Evolutionary conservation across 129 eudicot species (phyloP), one percentile per base, ranked within the genome.

Genomic region (Pulicaria dysenterica): DNA sequence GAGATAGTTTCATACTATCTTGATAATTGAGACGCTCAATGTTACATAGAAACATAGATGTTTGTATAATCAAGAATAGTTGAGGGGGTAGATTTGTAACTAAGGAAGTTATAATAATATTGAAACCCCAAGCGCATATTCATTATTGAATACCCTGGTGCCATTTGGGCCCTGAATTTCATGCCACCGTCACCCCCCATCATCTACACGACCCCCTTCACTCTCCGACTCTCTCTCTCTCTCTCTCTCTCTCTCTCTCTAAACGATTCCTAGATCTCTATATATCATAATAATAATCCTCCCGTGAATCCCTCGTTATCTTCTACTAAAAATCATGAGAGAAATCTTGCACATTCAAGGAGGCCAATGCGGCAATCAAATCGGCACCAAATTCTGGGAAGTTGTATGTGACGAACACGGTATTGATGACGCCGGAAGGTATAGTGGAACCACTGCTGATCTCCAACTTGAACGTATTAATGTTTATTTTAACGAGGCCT

Each of bases 361-460:
- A 39, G 97, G 97, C n/a, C 96, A 92, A 83, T 89, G 97, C 77
- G 96, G 97, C 8, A 92, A 92, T 80, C 96, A 92, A 67, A 89
- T 89, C 76, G 97, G 97, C 7, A 77, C 97, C 42, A 91, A 91
- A 46, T 90, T 90, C 78, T 90, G 97, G 97, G 97, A 90, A 58
- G 97, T 88, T 1, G 84, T 88, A 39, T 91, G 96, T 53, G 88
- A 85, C 43, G 96, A 92, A 76, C 97, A 88, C 74, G 94, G 94
- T 42, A 81, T 92, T 12, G 93, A 92, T 54, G 84, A 83, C 3
- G 81, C 86, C 12, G 97, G 97, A 4, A 77, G 77, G 12, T 83
- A 74, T 83, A 87, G 77, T 4, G 92, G 82, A 12, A 37, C 85
- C 51, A 36, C 79, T 3, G 83, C 83, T 6, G 87, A 85, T 44